Conservation (phyloP, 176 grass and related monocot genomes). For the Pharus latifolius region DNA sequence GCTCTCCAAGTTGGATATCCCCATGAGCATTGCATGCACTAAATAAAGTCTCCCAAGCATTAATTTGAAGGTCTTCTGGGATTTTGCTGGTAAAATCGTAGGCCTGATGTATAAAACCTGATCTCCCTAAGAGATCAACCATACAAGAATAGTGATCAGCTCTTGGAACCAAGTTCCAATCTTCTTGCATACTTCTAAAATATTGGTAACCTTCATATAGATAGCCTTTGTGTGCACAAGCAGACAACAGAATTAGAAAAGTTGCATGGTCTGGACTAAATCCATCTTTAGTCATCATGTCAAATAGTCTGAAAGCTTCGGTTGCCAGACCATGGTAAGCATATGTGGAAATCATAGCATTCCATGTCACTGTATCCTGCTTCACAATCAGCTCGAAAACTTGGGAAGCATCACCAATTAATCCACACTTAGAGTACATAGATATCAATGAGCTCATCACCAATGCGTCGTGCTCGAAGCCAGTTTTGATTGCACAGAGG, state of each 20-base stretch:
- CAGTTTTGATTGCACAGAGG: slow-evolving; percentile 30
- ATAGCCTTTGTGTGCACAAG: slow-evolving; percentile 65
- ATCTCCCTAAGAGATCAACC: slow-evolving; percentile 71
- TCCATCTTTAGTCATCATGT: slow-evolving; percentile 38
- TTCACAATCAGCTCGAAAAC: slow-evolving; percentile 43
- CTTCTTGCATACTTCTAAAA: slow-evolving; percentile 52
- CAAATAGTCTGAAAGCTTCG: slow-evolving; percentile 52
- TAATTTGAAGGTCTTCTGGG: slow-evolving; percentile 36
- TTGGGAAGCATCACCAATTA: slow-evolving; percentile 43
- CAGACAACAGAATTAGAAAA: slow-evolving; percentile 56
- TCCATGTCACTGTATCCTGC: slow-evolving; percentile 63
- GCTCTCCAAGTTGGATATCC: slow-evolving; percentile 50
- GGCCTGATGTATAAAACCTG: slow-evolving; percentile 50
- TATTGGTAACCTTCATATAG: slow-evolving; percentile 56
- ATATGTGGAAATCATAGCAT: slow-evolving; percentile 67
- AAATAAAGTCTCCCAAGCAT: slow-evolving; percentile 68
- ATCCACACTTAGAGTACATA: slow-evolving; percentile 69
- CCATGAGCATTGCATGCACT: slow-evolving; percentile 61
- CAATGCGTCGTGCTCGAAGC: slow-evolving; percentile 61
- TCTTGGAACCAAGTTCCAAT: slow-evolving; percentile 60
- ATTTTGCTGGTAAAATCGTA: slow-evolving; percentile 49
- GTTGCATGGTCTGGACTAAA: slow-evolving; percentile 56
- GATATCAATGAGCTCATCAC: slow-evolving; percentile 72
- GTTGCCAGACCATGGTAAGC: slow-evolving; percentile 59
- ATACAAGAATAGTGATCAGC: slow-evolving; percentile 73